Conservation (phyloP, 2,329 filamentous ascomycete genomes). For the Penicillium sp. region DNA sequence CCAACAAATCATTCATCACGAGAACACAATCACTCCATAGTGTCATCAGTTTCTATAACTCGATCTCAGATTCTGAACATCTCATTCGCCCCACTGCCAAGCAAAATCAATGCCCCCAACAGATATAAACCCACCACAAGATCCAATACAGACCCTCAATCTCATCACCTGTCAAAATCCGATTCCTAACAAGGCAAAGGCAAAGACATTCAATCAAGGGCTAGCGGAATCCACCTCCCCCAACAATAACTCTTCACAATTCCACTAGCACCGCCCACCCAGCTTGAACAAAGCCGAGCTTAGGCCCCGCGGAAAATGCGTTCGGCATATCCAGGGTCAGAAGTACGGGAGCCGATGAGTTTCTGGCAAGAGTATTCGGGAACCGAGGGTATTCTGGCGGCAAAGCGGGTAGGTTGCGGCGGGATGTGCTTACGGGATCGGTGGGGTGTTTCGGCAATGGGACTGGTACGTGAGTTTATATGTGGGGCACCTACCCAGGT, state of each 20-base stretch:
- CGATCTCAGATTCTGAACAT: not conserved
- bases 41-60: not conserved
- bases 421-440: conserved; percentile 6
- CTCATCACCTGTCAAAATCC: not conserved
- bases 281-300: not conserved
- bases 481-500: not conserved
- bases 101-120: not conserved
- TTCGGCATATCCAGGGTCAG: conserved; percentile 9
- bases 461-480: not conserved
- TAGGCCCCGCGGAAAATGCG: conserved; percentile 11
- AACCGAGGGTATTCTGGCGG: conserved; percentile 5
- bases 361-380: conserved; percentile 16
- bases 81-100: not conserved
- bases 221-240: not conserved
- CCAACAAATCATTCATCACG: not conserved
- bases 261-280: not conserved
- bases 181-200: not conserved
- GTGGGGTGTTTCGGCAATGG: conserved; percentile 12
- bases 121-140: not conserved
- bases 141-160: not conserved
- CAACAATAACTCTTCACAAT: not conserved
- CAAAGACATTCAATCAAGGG: not conserved
- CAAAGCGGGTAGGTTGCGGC: conserved; percentile 4
- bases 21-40: not conserved
- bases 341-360: not conserved